Evolutionary conservation across 371 early-diverging fungal genomes (phyloP).

Genomic region (Mortierella polycephala): DNA sequence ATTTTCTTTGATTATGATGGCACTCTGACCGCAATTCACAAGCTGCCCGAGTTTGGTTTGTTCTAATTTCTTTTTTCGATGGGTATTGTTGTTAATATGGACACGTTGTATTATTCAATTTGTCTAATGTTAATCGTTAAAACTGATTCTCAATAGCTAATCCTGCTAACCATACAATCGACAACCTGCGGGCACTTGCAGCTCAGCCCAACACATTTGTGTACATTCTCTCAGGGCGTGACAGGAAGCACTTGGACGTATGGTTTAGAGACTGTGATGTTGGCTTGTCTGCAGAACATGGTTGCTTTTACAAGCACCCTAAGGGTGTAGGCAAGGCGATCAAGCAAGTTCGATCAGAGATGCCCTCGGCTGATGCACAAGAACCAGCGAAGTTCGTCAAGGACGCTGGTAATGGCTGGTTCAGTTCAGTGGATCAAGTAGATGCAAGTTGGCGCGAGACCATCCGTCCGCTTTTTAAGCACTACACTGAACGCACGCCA

Average conservation of each 20-base stretch:
- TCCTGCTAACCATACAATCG: constrained; percentile 74
- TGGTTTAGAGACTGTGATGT: constrained; percentile 91
- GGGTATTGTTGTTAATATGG: no score
- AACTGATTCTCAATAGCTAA: no score
- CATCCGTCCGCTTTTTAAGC: constrained; percentile 91
- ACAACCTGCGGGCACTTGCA: constrained; percentile 74
- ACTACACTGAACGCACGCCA: constrained; percentile 95
- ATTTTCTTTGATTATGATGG: constrained; percentile 96
- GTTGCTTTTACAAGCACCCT: constrained; percentile 93
- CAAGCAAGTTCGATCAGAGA: constrained; percentile 35
- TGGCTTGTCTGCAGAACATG: constrained; percentile 95
- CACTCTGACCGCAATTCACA: constrained; percentile 85
- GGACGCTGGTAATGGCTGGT: constrained; percentile 74
- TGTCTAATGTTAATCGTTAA: not conserved
- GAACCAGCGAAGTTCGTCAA: constrained; percentile 55
- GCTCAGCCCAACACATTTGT: constrained; percentile 87
- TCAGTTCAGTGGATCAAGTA: constrained; percentile 80
- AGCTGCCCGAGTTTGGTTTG: constrained; percentile 93
- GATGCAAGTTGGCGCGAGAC: constrained; percentile 92
- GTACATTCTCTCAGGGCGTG: constrained; percentile 93
- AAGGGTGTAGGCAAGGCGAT: constrained; percentile 50
- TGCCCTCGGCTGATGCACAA: constrained; percentile 43
- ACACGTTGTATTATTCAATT: no score
- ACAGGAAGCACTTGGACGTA: constrained; percentile 81
- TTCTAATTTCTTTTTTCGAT: no score